These are phyloP conservation scores for Fusarium avenaceum DNA, from an alignment of 2,329 filamentous ascomycete genomes.

Conservation along the genomic window DNA sequence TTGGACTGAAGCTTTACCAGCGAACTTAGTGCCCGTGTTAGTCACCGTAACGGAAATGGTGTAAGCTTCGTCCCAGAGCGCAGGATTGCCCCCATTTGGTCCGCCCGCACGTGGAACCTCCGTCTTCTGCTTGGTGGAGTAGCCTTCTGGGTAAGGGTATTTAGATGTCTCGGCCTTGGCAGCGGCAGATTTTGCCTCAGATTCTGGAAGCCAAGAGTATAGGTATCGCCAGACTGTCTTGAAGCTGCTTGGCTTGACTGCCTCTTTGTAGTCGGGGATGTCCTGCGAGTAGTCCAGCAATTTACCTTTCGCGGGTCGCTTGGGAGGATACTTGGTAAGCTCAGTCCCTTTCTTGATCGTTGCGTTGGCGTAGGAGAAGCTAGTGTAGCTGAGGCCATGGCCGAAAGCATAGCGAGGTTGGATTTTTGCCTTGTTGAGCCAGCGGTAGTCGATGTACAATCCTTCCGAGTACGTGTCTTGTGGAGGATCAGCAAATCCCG, in stretches of 20 bases:
- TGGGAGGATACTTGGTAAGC: conserved; percentile 57
- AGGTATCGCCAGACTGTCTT: conserved; percentile 73
- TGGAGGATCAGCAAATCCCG: conserved; percentile 70
- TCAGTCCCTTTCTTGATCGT: conserved; percentile 61
- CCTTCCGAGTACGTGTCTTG: conserved; percentile 89
- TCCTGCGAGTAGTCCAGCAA: conserved; percentile 62
- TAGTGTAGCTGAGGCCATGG: conserved; percentile 85
- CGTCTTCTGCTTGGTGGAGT: conserved; percentile 63
- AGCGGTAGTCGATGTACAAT: conserved; percentile 88
- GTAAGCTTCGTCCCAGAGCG: conserved; percentile 68
- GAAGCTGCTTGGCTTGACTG: conserved; percentile 71
- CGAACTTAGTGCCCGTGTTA: conserved; percentile 63
- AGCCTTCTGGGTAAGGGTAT: conserved; percentile 76
- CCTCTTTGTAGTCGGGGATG: conserved; percentile 67
- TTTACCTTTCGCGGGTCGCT: conserved; percentile 55
- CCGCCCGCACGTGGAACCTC: conserved; percentile 72
- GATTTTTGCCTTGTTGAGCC: conserved; percentile 83
- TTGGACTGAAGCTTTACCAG: conserved; percentile 63
- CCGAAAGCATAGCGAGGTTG: conserved; percentile 88
- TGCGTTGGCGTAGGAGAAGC: conserved; percentile 71
- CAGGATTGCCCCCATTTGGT: conserved; percentile 76
- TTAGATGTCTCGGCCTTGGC: conserved; percentile 51
- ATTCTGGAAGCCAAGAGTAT: conserved; percentile 73
- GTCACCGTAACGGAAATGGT: conserved; percentile 61
- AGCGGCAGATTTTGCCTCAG: conserved; percentile 58